Base-by-base conservation (phyloP, 2,329 filamentous ascomycete species). In the Penicillium sp. region DNA sequence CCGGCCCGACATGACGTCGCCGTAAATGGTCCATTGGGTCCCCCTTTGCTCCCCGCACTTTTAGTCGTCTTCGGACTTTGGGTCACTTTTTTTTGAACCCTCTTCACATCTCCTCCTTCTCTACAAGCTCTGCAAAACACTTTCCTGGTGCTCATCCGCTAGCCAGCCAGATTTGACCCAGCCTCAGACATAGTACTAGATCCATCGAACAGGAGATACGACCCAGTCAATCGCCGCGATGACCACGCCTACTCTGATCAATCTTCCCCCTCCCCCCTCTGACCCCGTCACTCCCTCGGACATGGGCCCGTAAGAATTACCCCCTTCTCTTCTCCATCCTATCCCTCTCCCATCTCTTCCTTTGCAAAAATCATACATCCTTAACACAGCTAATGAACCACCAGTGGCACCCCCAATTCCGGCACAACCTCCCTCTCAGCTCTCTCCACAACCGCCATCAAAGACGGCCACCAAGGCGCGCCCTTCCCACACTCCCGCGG, bases 361-460 rank as follows among this genome's bases (percentile, higher is more conserved):
- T 22, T 43, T 11, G 19, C 13, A 43, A 8, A 43, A 22, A 22
- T 1, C 54, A 25, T 26, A 19, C n/a, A 45, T 52, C 35, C 59
- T 62, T 61, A 26, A 22, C 19, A 5, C 16, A 40, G 26, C 52
- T 54, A 30, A 54, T 26, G 1, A 30, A 5, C n/a, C 14, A 22
- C 35, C 66, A 96, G 92, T 66, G 93, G 94, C 71, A 98, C 94
- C 2, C 94, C 94, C 3, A 97, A 95, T 67, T 96, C 92, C 68
- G 90, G 91, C 43, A 96, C 92, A 3, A 97, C 93, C 13, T 96
- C 93, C 55, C 89, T 98, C 71, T 97, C 92, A 28, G 89, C 93
- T 43, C 85, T 98, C 52, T 96, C 92, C 16, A 97, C 94, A 19
- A 95, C 92, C 13, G 94, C 94, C 55, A 97, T 97, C 83, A 97